Conservation (phyloP, 345 rosid genomes). For the rapeseed (Brassica napus) region Da-Ae NC_063443.1:18239001-18239500, state of each 20-base stretch:
- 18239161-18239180: neutral
- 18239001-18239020: slow-evolving; percentile 36
- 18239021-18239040: slow-evolving; percentile 40
- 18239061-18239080: neutral
- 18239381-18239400: slow-evolving; percentile 55
- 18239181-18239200: neutral
- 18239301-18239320: neutral
- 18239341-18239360: slow-evolving; percentile 42
- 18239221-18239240: neutral
- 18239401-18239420: slow-evolving; percentile 63
- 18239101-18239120: neutral
- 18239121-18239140: neutral
- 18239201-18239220: neutral
- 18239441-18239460: slow-evolving; percentile 31
- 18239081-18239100: slow-evolving; percentile 23
- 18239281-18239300: neutral
- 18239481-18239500: slow-evolving; percentile 25
- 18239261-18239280: neutral
- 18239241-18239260: neutral
- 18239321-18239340: neutral
- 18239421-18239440: slow-evolving; percentile 29
- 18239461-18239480: slow-evolving; percentile 37
- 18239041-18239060: slow-evolving; percentile 13
- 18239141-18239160: slow-evolving; percentile 7
- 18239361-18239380: slow-evolving; percentile 52